Base-by-base conservation (phyloP, 2,329 filamentous ascomycete species). In the Microdochium trichocladiopsis region DNA sequence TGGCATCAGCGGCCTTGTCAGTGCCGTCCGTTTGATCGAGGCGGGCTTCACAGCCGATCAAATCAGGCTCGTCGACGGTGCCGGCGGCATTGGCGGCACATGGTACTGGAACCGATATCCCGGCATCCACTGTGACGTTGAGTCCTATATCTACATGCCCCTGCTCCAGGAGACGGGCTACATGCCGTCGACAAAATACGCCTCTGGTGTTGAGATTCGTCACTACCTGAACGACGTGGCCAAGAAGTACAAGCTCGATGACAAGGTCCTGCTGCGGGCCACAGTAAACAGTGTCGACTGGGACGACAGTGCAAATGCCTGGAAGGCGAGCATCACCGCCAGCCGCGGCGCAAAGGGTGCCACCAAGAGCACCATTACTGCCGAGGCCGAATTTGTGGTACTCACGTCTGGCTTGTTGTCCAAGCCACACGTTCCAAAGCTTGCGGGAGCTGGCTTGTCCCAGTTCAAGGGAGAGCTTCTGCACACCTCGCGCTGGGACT, bases 91-190 rank as follows among this genome's bases (percentile, higher is more conserved):
- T 24, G 76, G 76, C 3, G 76, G 76, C 11, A 77, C 74, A 0
- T 79, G 76, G 76, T 77, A 74, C 53, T 78, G 75, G 72, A 77
- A 78, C 54, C 64, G 73, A 0, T 79, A 76, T 52, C 75, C 75
- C 0, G 75, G 74, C 0, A 60, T 77, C 8, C 69, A 71, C 56
- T 85, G 81, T 59, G 82, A 86, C 58, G 66, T 82, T 2, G 82
- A 86, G 63, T 72, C 72, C 50, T 83, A 79, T 57, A 69, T 74
- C n/a, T 86, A 85, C 58, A 64, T 84, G 65, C 80, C 81, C 3
- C 63, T 83, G 12, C 70, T 85, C 2, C 81, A 85, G 54, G 80
- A 84, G 62, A 82, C 72, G 2, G 75, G 75, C 0, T 83, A 82
- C 58, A 73, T 83, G 61, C 83, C 82, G 0, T 75, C 68, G 16